These are phyloP conservation scores for Helotiales sp. DNA, from an alignment of 2,329 filamentous ascomycete species.

Conservation along the genomic window DNA sequence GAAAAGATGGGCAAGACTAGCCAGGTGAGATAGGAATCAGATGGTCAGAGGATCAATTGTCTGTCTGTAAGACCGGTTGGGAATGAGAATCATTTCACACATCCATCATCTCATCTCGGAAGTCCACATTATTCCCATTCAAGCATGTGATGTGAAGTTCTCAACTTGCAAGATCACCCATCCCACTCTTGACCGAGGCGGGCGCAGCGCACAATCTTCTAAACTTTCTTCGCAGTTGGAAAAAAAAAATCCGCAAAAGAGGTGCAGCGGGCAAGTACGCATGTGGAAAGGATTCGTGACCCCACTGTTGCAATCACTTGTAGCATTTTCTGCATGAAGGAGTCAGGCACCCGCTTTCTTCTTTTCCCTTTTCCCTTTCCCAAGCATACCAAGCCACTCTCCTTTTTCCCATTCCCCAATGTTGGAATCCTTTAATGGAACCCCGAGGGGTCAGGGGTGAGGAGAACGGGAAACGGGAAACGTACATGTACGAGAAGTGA, in stretches of 20 bases:
- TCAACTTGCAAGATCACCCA: background rate
- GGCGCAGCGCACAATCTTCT: background rate
- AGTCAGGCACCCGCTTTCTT: background rate
- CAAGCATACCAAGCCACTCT: background rate
- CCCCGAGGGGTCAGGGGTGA: no score
- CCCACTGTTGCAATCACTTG: background rate
- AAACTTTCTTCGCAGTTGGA: background rate
- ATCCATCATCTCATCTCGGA: background rate
- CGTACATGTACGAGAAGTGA: no score
- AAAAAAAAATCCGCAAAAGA: background rate
- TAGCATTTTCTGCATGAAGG: background rate
- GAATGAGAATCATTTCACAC: slow-evolving; percentile 3
- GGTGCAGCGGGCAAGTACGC: no score
- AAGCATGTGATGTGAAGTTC: no score
- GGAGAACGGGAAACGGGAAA: no score
- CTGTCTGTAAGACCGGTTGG: slow-evolving; percentile 1
- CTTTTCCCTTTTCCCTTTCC: background rate
- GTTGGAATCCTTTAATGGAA: no score
- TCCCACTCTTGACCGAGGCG: background rate
- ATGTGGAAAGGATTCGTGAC: no score
- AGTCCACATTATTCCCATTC: no score
- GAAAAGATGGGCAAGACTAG: background rate
- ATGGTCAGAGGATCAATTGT: background rate
- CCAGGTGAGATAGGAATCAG: background rate
- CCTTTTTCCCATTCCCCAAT: no score